Evolutionary conservation across 306 rosid species (phyloP).

Genomic region (Spatholobus suberectus): DNA sequence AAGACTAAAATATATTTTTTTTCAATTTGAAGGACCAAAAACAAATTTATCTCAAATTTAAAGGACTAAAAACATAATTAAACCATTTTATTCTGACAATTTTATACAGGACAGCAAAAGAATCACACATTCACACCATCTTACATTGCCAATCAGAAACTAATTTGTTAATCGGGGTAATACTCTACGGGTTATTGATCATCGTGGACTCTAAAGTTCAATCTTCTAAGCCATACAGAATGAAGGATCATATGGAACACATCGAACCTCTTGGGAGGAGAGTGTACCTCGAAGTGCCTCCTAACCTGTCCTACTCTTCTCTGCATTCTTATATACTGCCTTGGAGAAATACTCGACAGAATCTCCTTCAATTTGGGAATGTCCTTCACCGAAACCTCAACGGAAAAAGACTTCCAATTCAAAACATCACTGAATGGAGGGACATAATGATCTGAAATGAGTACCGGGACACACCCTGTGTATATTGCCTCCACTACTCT

Average conservation of each 20-base stretch:
- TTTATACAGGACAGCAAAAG: constrained; percentile 19
- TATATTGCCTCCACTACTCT: constrained; percentile 93
- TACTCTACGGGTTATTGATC: constrained; percentile 32
- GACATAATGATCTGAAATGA: constrained; percentile 80
- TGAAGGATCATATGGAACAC: constrained; percentile 92
- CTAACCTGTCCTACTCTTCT: constrained; percentile 73
- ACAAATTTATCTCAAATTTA: too few species aligned
- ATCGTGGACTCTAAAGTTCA: constrained; percentile 65
- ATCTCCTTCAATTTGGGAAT: constrained; percentile 85
- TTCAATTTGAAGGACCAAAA: too few species aligned
- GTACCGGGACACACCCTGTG: constrained; percentile 90
- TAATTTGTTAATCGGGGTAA: background rate
- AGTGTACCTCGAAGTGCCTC: constrained; percentile 82
- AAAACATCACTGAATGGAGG: constrained; percentile 86
- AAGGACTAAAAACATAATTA: too few species aligned
- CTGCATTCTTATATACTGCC: constrained; percentile 82
- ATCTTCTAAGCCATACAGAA: constrained; percentile 92
- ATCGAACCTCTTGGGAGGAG: constrained; percentile 80
- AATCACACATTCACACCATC: constrained; percentile 17
- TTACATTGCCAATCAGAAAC: background rate
- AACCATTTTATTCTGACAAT: too few species aligned
- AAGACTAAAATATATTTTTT: too few species aligned
- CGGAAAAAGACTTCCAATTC: constrained; percentile 89
- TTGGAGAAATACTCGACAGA: constrained; percentile 60
- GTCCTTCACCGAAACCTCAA: constrained; percentile 71